Evolutionary conservation across 176 grass and related monocot genomes (phyloP).

Genomic region (Chloris gayana): DNA sequence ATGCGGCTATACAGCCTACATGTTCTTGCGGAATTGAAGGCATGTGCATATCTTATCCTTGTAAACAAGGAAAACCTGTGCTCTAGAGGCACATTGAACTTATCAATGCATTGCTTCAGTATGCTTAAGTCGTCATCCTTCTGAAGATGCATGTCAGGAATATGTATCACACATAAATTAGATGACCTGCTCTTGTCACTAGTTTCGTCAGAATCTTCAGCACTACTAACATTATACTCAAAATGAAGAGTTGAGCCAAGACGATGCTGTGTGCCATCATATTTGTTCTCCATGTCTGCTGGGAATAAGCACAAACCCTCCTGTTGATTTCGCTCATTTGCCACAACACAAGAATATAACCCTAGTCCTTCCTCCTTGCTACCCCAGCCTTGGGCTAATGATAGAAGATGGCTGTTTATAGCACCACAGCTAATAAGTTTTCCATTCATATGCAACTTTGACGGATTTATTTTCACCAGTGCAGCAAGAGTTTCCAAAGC

Average conservation of each 20-base stretch:
- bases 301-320: constrained; percentile 77
- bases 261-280: constrained; percentile 69
- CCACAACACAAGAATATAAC: constrained; percentile 88
- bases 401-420: constrained; percentile 83
- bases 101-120: constrained; percentile 78
- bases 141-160: constrained; percentile 79
- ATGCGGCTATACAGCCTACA: constrained; percentile 88
- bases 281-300: constrained; percentile 73
- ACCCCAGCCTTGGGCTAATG: constrained; percentile 96
- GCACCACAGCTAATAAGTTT: constrained; percentile 82
- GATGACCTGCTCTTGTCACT: constrained; percentile 53
- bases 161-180: constrained; percentile 85
- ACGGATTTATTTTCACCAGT: constrained; percentile 92
- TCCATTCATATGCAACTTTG: constrained; percentile 94
- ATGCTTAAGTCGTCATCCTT: constrained; percentile 92
- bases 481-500: constrained; percentile 89
- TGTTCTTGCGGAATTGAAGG: constrained; percentile 65
- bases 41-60: constrained; percentile 92
- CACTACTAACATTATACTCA: constrained; percentile 65
- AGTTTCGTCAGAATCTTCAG: constrained; percentile 45
- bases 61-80: constrained; percentile 93
- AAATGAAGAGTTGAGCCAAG: constrained; percentile 97
- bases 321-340: constrained; percentile 81
- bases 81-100: constrained; percentile 78
- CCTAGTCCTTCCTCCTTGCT: constrained; percentile 99